Evolutionary conservation across 768 basidiomycete species (phyloP), one percentile per base, ranked within the genome.

Genomic region (Leccinellum rugosiceps): DNA sequence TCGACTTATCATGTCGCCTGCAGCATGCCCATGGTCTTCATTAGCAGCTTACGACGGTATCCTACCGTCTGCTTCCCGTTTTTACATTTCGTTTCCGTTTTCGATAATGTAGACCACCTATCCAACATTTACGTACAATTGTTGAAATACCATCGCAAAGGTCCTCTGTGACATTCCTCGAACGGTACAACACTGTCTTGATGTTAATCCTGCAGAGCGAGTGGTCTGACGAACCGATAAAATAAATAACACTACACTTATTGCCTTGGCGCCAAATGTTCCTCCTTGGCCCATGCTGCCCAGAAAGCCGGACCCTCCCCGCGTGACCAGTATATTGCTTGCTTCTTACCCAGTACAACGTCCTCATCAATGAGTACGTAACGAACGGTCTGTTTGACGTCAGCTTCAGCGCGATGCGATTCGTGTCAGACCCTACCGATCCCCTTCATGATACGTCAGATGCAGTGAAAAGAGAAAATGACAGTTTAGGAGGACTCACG

Each of bases 291-390:
- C 87, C 89, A 90, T 19, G 86, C 84, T 52, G 85, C 81, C 84
- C 88, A 91, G 66, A 92, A 93, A 25, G 78, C 78, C 3, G 83
- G 76, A 0, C 76, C 83, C 55, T 90, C 83, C 2, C 83, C 83
- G 60, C 82, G 81, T 38, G 79, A 77, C 87, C 91, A 97, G 68
- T 94, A 95, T 61, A 83, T 74, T 1, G 92, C 84, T 6, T 81
- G 73, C 15, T 77, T 75, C 53, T 82, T 76, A 1, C 87, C 87
- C 46, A 80, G 81, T 8, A 90, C 90, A 4, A 87, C 86, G 13
- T 79, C 81, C 54, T 83, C 84, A 21, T 85, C 86, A 51, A 97
- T 83, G 46, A 95, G 83, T n/a, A 94, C 88, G 71, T 93, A 86
- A 48, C 86, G 81, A 31, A 93, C 82, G 53, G 86, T 81, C 88